These are phyloP conservation scores for Pseudogymnoascus sp. DNA, from an alignment of 2,329 filamentous ascomycete genomes.

Conservation along the genomic window DNA sequence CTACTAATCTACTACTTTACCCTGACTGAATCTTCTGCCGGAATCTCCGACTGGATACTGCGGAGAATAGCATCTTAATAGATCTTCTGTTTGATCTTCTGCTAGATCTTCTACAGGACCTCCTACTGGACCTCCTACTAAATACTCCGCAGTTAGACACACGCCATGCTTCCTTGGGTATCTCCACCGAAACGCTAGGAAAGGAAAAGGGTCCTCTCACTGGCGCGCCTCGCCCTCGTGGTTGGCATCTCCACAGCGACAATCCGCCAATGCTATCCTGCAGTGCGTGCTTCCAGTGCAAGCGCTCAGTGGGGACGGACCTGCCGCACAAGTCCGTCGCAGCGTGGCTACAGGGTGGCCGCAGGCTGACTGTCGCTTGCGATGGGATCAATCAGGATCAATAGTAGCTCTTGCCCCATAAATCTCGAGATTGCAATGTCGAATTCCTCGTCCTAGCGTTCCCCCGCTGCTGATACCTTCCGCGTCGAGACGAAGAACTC, in stretches of 20 bases:
- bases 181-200: neutral
- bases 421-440: neutral
- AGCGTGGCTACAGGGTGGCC: neutral
- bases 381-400: neutral
- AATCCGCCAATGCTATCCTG: neutral
- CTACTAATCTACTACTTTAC: neutral
- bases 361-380: neutral
- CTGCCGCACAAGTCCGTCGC: neutral
- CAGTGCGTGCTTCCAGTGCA: neutral
- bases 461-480: neutral
- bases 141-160: neutral
- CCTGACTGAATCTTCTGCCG: neutral
- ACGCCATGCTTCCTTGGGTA: neutral
- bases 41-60: neutral
- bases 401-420: neutral
- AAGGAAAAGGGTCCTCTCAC: neutral
- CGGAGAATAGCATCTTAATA: neutral
- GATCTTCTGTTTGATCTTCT: neutral
- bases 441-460: neutral
- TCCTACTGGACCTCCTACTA: neutral
- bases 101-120: neutral
- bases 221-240: neutral
- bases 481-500: neutral
- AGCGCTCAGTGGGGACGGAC: neutral
- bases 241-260: neutral